Percentiles rank a stretch among this genome's conserved stretches.
Evolutionary conservation across 2,329 filamentous ascomycete genomes (phyloP).

Genomic region (Monilinia fructicola): DNA sequence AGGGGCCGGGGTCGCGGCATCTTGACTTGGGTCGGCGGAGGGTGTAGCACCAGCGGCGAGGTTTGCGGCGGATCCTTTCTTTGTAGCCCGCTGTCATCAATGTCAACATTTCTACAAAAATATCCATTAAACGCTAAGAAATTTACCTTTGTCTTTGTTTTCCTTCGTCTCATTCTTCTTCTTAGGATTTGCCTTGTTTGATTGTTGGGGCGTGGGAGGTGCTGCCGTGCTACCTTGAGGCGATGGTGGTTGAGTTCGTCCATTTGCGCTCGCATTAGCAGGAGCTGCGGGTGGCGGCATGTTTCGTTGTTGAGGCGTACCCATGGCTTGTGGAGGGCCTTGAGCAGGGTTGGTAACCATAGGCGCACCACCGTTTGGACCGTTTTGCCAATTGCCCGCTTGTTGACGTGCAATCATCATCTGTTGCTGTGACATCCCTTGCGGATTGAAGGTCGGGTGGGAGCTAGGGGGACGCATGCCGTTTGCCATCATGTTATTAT

Average conservation of each 20-base stretch:
- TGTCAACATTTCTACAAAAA: slow-evolving; percentile 41
- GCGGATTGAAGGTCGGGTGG: slow-evolving; percentile 59
- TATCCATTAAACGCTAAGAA: slow-evolving; percentile 38
- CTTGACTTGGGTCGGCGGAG: slow-evolving; percentile 54
- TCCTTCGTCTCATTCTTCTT: slow-evolving; percentile 88
- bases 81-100: slow-evolving; percentile 42
- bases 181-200: slow-evolving; percentile 71
- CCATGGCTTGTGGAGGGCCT: slow-evolving; percentile 45
- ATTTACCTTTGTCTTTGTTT: slow-evolving; percentile 66
- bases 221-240: slow-evolving; percentile 63
- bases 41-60: slow-evolving; percentile 56
- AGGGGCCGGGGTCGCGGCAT: slow-evolving; percentile 60
- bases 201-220: slow-evolving; percentile 73
- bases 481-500: slow-evolving; percentile 62
- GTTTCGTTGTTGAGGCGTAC: slow-evolving; percentile 69
- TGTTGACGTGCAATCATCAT: slow-evolving; percentile 56
- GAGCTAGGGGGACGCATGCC: slow-evolving; percentile 68
- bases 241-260: slow-evolving; percentile 58
- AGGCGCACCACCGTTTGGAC: slow-evolving; percentile 41
- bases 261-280: slow-evolving; percentile 51
- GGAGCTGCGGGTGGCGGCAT: slow-evolving; percentile 69
- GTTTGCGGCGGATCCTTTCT: slow-evolving; percentile 64
- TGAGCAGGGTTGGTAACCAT: slow-evolving; percentile 50
- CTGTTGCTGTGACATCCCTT: slow-evolving; percentile 52
- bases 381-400: slow-evolving; percentile 38